Conservation (phyloP, 176 grass and related monocot species). For the Cymbopogon citratus region DNA sequence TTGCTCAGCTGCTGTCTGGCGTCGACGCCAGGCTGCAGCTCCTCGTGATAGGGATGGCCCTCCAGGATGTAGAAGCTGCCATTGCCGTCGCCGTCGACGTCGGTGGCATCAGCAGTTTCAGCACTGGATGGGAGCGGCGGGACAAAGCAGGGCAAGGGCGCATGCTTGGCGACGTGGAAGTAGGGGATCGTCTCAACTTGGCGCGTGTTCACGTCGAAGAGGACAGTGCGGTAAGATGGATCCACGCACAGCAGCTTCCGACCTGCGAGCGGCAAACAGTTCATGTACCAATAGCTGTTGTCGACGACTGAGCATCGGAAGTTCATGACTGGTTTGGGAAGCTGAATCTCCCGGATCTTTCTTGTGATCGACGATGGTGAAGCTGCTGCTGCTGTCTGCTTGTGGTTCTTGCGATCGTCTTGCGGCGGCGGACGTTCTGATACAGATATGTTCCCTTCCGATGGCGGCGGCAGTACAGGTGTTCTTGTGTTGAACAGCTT, state of each 20-base stretch:
- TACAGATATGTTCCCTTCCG: no score
- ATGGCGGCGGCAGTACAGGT: no score
- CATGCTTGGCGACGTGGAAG: neutral
- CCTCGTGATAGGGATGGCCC: neutral
- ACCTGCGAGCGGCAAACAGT: neutral
- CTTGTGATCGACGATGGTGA: neutral
- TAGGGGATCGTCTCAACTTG: neutral
- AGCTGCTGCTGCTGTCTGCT: no score
- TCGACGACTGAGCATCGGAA: neutral
- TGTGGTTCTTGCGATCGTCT: no score
- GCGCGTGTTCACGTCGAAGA: neutral
- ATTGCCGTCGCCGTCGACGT: neutral
- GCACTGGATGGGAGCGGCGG: no score
- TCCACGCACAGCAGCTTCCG: neutral
- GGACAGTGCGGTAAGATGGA: neutral
- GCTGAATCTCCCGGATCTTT: neutral
- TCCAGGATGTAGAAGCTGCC: neutral
- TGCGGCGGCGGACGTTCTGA: no score
- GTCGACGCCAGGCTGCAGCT: neutral
- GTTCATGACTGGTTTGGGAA: neutral
- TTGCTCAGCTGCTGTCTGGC: neutral
- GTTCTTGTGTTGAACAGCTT: no score
- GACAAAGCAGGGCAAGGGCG: neutral
- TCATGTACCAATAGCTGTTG: neutral
- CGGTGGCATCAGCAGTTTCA: neutral